Base-by-base conservation (phyloP, 129 eudicot genomes). In the Logfia minima region DNA sequence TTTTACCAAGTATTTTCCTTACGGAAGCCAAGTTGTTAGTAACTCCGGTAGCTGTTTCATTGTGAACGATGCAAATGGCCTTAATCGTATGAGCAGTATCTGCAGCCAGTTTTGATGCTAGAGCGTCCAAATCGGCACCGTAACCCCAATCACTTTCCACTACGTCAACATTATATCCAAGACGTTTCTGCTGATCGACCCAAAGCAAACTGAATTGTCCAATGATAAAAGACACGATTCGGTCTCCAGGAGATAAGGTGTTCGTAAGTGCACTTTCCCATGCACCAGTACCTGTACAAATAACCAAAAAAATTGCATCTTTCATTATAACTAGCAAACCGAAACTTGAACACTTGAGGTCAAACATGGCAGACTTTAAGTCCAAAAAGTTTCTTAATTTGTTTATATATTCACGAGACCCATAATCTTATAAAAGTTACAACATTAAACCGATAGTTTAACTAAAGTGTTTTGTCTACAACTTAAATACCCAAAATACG, bases 201-300 rank as follows among this genome's bases (percentile, higher is more conserved):
- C 99, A 95, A 37, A 95, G 88, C 95, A 95, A 82, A 86, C 99
- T 95, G 86, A 95, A 95, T 59, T 95, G 99, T 5, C 99, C 99
- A 21, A 95, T 95, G 78, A 95, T 88, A 82, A 95, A 95, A 3
- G 99, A 92, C 59, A 95, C 87, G 29, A 77, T 92, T 70, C 95
- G 85, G 83, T 95, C 99, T 28, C 99, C 99, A 22, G 99, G 99
- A 26, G 99, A 95, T 51, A 95, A 66, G 0, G 99, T 95, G 86
- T 95, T 95, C 1, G 97, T 95, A 8, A 95, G 89, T 24, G 99
- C 99, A 84, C 99, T 95, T 83, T 95, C 99, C 99, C 97, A 95
- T 79, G 99, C 99, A 68, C 99, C 99, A 37, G 99, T 95, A 68
- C 99, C 99, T 95, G 83, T 28, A 70, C 45, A 60, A 41, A 76